phyloP scores from a whole-genome alignment of 768 basidiomycete species.

The Pleurotus sapidus region DNA sequence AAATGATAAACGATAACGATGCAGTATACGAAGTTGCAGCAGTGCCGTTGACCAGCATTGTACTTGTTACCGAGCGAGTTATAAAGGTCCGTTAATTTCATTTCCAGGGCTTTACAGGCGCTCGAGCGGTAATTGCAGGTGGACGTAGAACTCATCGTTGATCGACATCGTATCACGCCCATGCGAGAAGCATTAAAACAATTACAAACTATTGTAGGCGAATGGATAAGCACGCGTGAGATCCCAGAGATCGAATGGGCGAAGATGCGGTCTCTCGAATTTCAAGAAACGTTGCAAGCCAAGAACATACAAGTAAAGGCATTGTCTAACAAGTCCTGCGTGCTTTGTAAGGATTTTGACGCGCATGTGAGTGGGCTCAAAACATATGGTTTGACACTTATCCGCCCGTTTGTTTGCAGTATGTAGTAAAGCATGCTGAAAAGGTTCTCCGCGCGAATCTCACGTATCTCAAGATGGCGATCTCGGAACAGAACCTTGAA shows the following conservation, averaged over 20 bases:
- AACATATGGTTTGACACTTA: neutral
- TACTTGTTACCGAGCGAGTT: constrained; percentile 64
- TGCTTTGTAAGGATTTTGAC: constrained; percentile 63
- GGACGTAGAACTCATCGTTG: constrained; percentile 66
- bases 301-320: constrained; percentile 48
- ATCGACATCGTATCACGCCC: constrained; percentile 56
- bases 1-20: constrained; percentile 42
- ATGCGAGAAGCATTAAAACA: constrained; percentile 55
- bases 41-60: constrained; percentile 71
- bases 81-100: constrained; percentile 56
- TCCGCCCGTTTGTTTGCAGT: constrained; percentile 43
- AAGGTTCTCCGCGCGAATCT: constrained; percentile 75
- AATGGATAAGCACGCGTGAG: constrained; percentile 46
- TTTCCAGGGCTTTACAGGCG: too few relatives aligned
- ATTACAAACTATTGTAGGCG: constrained; percentile 48
- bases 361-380: constrained; percentile 59
- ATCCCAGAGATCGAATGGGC: constrained; percentile 86
- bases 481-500: constrained; percentile 97
- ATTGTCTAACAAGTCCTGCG: constrained; percentile 46
- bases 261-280: constrained; percentile 80
- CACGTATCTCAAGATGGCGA: constrained; percentile 71
- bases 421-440: constrained; percentile 68
- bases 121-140: constrained; percentile 39
- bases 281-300: constrained; percentile 75
- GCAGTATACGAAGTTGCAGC: constrained; percentile 63